These are phyloP conservation scores for Xerocomus spinulosus DNA, from an alignment of 768 basidiomycete species.

Conservation along the genomic window DNA sequence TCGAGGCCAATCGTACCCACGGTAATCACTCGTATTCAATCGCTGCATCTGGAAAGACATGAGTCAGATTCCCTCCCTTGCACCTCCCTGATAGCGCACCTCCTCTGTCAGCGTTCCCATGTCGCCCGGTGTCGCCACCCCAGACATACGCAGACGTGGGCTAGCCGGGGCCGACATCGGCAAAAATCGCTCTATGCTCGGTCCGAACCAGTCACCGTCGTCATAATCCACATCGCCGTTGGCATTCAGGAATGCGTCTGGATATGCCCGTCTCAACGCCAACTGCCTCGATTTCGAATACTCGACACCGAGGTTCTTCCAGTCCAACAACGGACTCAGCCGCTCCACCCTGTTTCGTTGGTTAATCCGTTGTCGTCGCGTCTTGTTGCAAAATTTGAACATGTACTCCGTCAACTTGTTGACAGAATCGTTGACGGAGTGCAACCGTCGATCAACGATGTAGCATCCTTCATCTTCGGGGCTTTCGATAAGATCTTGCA, in stretches of 20 bases:
- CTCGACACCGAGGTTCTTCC: constrained; percentile 97
- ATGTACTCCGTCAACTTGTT: constrained; percentile 74
- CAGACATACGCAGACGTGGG: constrained; percentile 69
- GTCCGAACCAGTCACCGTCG: constrained; percentile 33
- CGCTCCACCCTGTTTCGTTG: constrained; percentile 98
- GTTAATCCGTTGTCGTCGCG: constrained; percentile 95
- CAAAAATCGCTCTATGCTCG: constrained; percentile 62
- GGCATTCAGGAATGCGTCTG: constrained; percentile 78
- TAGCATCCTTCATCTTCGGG: constrained; percentile 96
- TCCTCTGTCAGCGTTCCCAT: constrained; percentile 86
- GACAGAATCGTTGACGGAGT: constrained; percentile 89
- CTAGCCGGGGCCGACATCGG: constrained; percentile 82
- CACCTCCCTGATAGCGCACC: constrained; percentile 36
- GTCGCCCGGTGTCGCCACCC: constrained; percentile 89
- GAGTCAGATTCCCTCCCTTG: neutral
- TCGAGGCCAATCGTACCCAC: constrained; percentile 53
- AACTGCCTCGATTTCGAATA: constrained; percentile 94
- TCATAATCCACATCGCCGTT: constrained; percentile 49
- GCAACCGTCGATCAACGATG: constrained; percentile 88
- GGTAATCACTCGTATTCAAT: constrained; percentile 82
- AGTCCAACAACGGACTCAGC: constrained; percentile 87
- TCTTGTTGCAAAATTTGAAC: constrained; percentile 73
- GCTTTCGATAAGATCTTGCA: constrained; percentile 95
- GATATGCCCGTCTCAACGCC: constrained; percentile 89
- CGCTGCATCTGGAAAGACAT: constrained; percentile 65